Conservation (phyloP, 345 rosid genomes). For the Sapria himalayana region DNA sequence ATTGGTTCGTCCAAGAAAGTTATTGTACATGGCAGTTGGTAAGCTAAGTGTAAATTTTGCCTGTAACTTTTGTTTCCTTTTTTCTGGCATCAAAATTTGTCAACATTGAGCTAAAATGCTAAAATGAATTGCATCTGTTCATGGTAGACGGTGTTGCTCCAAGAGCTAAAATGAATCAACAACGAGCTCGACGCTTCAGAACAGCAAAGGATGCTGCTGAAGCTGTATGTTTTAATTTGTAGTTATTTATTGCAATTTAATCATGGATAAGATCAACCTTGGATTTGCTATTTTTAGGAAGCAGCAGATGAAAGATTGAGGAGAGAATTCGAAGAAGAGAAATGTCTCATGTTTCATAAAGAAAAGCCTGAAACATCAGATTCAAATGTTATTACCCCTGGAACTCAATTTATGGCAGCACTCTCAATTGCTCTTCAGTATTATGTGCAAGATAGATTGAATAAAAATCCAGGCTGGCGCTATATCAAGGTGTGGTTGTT, state of each 20-base stretch:
- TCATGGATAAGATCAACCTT: not conserved
- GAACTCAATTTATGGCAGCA: conserved; percentile 80
- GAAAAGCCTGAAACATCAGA: conserved; percentile 70
- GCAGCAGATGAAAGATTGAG: conserved; percentile 85
- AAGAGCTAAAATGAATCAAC: conserved; percentile 99
- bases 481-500: conserved; percentile 48
- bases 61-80: not conserved
- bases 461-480: conserved; percentile 64
- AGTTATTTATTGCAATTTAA: conserved; percentile 2
- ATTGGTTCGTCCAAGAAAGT: conserved; percentile 90
- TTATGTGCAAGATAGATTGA: conserved; percentile 69
- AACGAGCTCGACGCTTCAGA: conserved; percentile 79
- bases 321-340: conserved; percentile 58
- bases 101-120: too few relatives aligned
- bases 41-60: conserved; percentile 11
- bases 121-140: too few relatives aligned
- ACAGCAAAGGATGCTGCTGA: conserved; percentile 97
- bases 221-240: conserved; percentile 29
- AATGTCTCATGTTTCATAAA: conserved; percentile 30
- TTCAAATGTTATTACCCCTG: conserved; percentile 97
- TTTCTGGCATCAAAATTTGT: not conserved
- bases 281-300: conserved; percentile 23
- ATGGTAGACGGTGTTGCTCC: conserved; percentile 96
- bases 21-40: conserved; percentile 93
- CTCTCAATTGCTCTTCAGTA: conserved; percentile 85